These are phyloP conservation scores for Silene vulgaris DNA, from an alignment of 179 eudicot genomes.

Conservation along the genomic window DNA sequence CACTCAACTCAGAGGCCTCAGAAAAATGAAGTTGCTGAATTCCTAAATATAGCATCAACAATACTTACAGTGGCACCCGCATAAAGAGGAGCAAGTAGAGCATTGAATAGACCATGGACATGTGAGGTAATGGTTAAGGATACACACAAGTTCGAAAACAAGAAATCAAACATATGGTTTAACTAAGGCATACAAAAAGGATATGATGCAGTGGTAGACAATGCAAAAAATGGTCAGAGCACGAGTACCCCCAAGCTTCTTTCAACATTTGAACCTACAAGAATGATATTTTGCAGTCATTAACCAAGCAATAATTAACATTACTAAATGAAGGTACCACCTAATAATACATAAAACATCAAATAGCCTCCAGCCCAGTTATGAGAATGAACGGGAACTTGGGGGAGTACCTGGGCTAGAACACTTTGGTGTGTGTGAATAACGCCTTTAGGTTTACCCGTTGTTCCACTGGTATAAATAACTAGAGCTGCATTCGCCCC, in stretches of 20 bases:
- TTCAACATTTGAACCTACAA: constrained; percentile 80
- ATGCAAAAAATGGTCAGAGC: constrained; percentile 76
- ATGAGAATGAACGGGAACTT: constrained; percentile 5
- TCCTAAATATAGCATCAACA: not conserved
- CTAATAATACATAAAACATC: not conserved
- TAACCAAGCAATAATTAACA: not conserved
- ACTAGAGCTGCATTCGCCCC: constrained; percentile 81
- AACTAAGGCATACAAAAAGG: constrained; percentile 30
- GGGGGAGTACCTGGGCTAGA: constrained; percentile 68
- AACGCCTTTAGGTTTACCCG: constrained; percentile 99
- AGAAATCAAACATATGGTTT: constrained; percentile 7
- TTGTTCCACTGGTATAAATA: constrained; percentile 95
- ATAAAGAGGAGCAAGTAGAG: constrained; percentile 85
- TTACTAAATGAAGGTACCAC: not conserved
- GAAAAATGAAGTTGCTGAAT: not conserved
- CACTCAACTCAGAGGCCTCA: not conserved
- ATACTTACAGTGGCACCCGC: constrained; percentile 78
- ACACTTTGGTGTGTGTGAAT: constrained; percentile 88
- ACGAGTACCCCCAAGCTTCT: constrained; percentile 84
- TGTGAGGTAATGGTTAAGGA: constrained; percentile 71
- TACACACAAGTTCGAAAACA: constrained; percentile 9
- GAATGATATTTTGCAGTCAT: not conserved
- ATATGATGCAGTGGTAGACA: constrained; percentile 98
- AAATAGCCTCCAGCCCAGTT: not conserved
- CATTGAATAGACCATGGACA: constrained; percentile 97